phyloP scores from a whole-genome alignment of 352 stramenopile species.

The Thalassiosira ordinaria region DNA sequence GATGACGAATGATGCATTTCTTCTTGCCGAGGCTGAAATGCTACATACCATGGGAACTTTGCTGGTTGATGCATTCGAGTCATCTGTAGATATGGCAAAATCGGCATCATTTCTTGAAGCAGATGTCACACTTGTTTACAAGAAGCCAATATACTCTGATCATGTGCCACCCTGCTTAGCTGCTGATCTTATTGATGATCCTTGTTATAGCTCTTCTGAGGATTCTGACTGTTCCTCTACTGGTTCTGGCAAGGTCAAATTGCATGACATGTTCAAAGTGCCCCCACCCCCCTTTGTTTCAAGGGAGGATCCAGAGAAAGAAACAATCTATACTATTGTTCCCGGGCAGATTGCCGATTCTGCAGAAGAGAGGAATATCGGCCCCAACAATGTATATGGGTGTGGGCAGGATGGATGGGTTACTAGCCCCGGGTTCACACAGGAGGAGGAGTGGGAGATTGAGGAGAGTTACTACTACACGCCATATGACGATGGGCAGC shows the following conservation, averaged over 20 bases:
- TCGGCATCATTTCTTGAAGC: neutral
- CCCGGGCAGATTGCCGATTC: slow-evolving; percentile 15
- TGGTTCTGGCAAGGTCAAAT: neutral
- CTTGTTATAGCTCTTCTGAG: neutral
- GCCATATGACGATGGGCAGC: neutral
- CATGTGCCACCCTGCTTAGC: too few species aligned
- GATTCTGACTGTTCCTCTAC: neutral
- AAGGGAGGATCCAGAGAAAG: neutral
- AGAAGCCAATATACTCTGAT: neutral
- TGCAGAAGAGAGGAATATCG: slow-evolving; percentile 5
- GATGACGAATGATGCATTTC: slow-evolving; percentile 17
- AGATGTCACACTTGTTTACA: neutral
- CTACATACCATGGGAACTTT: slow-evolving; percentile 20
- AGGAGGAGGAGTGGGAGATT: slow-evolving; percentile 21
- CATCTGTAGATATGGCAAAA: slow-evolving; percentile 10
- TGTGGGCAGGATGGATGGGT: slow-evolving; percentile 8
- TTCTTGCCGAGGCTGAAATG: slow-evolving; percentile 14
- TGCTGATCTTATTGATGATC: too few species aligned
- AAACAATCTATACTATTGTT: slow-evolving; percentile 16
- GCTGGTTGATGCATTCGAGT: slow-evolving; percentile 28
- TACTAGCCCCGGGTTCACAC: slow-evolving; percentile 4
- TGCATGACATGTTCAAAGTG: slow-evolving; percentile 1
- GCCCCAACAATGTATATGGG: slow-evolving; percentile 2
- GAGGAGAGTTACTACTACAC: slow-evolving; percentile 31
- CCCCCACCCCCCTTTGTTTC: slow-evolving; percentile 9